Evolutionary conservation across 75 land plant genomes (phyloP).

Genomic region (Cunninghamia lanceolata): DNA sequence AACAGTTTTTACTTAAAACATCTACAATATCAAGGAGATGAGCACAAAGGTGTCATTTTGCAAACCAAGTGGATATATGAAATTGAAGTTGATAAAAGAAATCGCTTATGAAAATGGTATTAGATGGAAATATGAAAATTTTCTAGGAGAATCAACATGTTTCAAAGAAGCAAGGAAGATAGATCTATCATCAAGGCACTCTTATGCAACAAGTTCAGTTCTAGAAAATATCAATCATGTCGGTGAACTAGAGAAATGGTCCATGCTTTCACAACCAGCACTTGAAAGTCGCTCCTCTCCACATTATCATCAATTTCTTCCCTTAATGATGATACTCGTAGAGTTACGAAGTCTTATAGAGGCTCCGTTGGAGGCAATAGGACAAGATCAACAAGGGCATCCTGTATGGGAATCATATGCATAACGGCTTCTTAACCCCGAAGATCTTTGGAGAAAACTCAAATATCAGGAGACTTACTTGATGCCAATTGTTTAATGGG

Average conservation of each 20-base stretch:
- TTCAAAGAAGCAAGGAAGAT: neutral
- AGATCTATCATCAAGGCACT: neutral
- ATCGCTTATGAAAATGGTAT: constrained; percentile 53
- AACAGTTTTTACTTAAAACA: no score
- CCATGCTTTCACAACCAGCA: neutral
- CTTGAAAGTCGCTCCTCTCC: neutral
- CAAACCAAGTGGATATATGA: constrained; percentile 38
- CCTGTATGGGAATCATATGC: no score
- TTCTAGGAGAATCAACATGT: neutral
- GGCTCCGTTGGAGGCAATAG: no score
- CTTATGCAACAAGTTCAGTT: neutral
- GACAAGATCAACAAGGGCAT: no score
- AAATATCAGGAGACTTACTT: constrained; percentile 67
- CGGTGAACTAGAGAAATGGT: neutral
- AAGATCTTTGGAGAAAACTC: no score
- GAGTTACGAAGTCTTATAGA: no score
- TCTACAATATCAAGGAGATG: no score
- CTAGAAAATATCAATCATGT: neutral
- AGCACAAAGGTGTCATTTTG: constrained; percentile 52
- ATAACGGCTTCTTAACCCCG: no score
- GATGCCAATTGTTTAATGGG: constrained; percentile 79
- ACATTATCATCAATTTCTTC: neutral
- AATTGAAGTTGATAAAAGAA: constrained; percentile 34
- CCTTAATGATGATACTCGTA: no score
- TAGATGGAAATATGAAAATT: constrained; percentile 24